Conservation (phyloP, 345 rosid species). For the Euphorbia tirucalli region DNA sequence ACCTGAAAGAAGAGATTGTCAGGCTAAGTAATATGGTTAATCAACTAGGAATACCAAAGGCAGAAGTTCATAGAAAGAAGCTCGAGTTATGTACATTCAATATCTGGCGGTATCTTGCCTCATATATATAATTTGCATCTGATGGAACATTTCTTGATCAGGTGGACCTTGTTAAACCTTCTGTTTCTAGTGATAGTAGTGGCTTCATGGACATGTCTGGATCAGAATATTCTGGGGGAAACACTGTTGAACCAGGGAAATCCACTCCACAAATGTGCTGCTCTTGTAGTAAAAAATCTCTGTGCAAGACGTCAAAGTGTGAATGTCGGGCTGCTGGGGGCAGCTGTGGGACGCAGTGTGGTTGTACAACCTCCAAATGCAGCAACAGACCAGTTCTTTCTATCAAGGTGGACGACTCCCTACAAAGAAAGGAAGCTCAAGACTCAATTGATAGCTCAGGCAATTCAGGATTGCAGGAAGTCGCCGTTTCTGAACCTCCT, state of each 20-base stretch:
- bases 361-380: constrained; percentile 28
- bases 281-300: constrained; percentile 29
- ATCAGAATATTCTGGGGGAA: constrained; percentile 13
- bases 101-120: neutral
- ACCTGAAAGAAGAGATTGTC: constrained; percentile 25
- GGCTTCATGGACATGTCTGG: constrained; percentile 3
- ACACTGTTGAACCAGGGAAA: constrained; percentile 1
- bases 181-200: constrained; percentile 41
- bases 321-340: constrained; percentile 27
- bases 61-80: constrained; percentile 11
- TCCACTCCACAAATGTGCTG: constrained; percentile 16
- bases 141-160: constrained; percentile 27
- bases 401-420: constrained; percentile 15
- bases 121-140: constrained; percentile 1
- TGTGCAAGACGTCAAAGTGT: constrained; percentile 31
- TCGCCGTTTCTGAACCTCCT: neutral
- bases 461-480: constrained; percentile 1
- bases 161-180: constrained; percentile 41
- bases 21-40: constrained; percentile 18
- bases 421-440: neutral
- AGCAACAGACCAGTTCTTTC: constrained; percentile 13
- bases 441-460: neutral
- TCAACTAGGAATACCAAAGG: constrained; percentile 18
- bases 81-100: constrained; percentile 10
- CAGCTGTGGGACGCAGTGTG: constrained; percentile 22